Conservation (phyloP, 2,329 filamentous ascomycete genomes). For the Talaromyces sp. region DNA sequence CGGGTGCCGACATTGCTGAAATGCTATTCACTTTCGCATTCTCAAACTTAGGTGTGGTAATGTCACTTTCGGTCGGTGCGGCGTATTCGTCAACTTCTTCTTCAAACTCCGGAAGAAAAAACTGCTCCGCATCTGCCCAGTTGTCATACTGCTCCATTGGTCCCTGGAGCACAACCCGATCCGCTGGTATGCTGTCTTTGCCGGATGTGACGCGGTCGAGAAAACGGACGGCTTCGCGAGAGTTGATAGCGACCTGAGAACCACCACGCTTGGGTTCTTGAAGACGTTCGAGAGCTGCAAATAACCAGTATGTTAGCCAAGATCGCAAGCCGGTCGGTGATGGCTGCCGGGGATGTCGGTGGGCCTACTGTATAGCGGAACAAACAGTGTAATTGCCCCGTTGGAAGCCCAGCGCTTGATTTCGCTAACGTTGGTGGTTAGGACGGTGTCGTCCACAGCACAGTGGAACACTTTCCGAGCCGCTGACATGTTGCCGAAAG, state of each 20-base stretch:
- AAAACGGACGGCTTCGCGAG: slow-evolving; percentile 51
- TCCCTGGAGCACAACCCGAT: slow-evolving; percentile 46
- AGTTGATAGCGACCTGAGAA: slow-evolving; percentile 48
- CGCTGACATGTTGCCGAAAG: slow-evolving; percentile 32
- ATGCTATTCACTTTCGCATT: slow-evolving; percentile 22
- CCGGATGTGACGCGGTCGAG: slow-evolving; percentile 50
- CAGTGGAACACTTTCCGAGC: slow-evolving; percentile 49
- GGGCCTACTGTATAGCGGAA: slow-evolving; percentile 50
- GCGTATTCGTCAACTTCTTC: slow-evolving; percentile 33
- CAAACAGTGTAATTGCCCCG: slow-evolving; percentile 48
- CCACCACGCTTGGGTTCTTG: slow-evolving; percentile 44
- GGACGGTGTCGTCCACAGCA: slow-evolving; percentile 52
- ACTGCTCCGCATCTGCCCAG: slow-evolving; percentile 47
- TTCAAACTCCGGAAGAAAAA: slow-evolving; percentile 44
- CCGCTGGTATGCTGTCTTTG: slow-evolving; percentile 41
- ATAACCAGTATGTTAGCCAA: slow-evolving; percentile 13
- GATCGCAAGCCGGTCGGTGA: slow-evolving; percentile 9
- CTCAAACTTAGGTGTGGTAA: slow-evolving; percentile 20
- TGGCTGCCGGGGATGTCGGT: slow-evolving; percentile 9
- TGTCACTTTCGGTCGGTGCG: slow-evolving; percentile 16
- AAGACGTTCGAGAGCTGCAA: slow-evolving; percentile 45
- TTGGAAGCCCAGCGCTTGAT: slow-evolving; percentile 52
- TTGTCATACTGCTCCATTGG: slow-evolving; percentile 49
- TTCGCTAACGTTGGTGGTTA: slow-evolving; percentile 52
- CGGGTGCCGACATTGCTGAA: slow-evolving; percentile 19